Evolutionary conservation across 2,329 filamentous ascomycete species (phyloP).

Genomic region (Fusarium sp.): DNA sequence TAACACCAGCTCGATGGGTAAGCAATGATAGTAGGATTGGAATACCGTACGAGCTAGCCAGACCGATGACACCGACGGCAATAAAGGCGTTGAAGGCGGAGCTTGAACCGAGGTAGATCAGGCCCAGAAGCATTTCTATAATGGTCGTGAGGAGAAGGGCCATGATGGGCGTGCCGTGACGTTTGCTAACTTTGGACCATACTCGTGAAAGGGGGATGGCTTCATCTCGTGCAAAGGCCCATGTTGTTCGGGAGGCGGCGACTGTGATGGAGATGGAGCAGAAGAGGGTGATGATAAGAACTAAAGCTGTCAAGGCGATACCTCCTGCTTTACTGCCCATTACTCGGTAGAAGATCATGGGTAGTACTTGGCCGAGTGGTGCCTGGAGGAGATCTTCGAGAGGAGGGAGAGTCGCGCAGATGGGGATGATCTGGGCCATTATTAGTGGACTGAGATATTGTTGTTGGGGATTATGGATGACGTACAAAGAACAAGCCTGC

Average conservation of each 20-base stretch:
- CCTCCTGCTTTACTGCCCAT: slow-evolving; percentile 81
- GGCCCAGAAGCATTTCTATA: slow-evolving; percentile 76
- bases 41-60: slow-evolving; percentile 79
- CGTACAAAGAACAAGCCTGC: slow-evolving; percentile 70
- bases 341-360: slow-evolving; percentile 77
- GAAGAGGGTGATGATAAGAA: slow-evolving; percentile 81
- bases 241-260: slow-evolving; percentile 78
- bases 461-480: slow-evolving; percentile 53
- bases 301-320: slow-evolving; percentile 78
- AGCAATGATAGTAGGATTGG: slow-evolving; percentile 79
- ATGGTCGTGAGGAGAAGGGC: slow-evolving; percentile 74
- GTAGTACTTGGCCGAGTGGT: slow-evolving; percentile 79
- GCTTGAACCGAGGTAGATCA: slow-evolving; percentile 82
- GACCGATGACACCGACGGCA: slow-evolving; percentile 81
- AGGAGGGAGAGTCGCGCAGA: slow-evolving; percentile 74
- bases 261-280: slow-evolving; percentile 80
- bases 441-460: slow-evolving; percentile 54
- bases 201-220: slow-evolving; percentile 76
- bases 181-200: slow-evolving; percentile 73
- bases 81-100: slow-evolving; percentile 84
- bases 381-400: slow-evolving; percentile 72
- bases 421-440: slow-evolving; percentile 31
- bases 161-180: slow-evolving; percentile 76
- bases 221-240: slow-evolving; percentile 79
- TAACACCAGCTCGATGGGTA: slow-evolving; percentile 70